Conservation (phyloP, 768 basidiomycete species). For the Cystofilobasidium capitatum region DNA sequence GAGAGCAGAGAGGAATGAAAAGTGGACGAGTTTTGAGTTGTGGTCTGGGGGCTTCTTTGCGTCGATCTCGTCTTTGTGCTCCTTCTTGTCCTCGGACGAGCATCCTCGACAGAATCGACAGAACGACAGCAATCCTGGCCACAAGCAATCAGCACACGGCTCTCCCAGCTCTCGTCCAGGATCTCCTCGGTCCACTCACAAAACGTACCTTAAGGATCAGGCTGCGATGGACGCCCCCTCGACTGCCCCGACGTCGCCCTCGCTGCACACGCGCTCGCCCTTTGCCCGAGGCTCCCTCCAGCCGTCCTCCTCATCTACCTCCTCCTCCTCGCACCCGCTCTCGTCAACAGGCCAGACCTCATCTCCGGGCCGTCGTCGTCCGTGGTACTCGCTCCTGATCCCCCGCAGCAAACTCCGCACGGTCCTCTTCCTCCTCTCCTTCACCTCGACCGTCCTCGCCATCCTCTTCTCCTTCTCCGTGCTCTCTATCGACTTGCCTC, state of each 20-base stretch:
- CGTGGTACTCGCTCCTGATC: slow-evolving; percentile 12
- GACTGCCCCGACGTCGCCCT: background rate
- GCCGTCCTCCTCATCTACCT: background rate
- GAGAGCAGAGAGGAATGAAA: too few species aligned
- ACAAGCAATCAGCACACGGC: too few species aligned
- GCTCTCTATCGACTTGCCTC: slow-evolving; percentile 13
- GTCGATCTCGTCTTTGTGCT: too few species aligned
- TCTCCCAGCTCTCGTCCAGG: too few species aligned
- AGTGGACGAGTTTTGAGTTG: too few species aligned
- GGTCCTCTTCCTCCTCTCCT: slow-evolving; percentile 2
- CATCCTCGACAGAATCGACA: too few species aligned
- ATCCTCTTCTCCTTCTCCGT: slow-evolving; percentile 13
- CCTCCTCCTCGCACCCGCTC: background rate
- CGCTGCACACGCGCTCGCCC: background rate
- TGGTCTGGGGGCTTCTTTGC: too few species aligned
- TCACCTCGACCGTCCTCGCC: background rate
- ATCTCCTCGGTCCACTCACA: too few species aligned
- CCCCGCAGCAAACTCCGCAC: slow-evolving; percentile 19
- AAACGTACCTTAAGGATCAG: too few species aligned
- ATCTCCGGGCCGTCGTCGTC: background rate
- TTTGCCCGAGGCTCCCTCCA: background rate
- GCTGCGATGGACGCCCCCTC: background rate
- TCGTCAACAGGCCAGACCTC: background rate
- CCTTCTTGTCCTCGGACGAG: too few species aligned
- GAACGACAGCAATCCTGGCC: too few species aligned